These are phyloP conservation scores for Acidomyces sp. DNA, from an alignment of 495 filamentous ascomycete genomes.

Conservation along the genomic window DNA sequence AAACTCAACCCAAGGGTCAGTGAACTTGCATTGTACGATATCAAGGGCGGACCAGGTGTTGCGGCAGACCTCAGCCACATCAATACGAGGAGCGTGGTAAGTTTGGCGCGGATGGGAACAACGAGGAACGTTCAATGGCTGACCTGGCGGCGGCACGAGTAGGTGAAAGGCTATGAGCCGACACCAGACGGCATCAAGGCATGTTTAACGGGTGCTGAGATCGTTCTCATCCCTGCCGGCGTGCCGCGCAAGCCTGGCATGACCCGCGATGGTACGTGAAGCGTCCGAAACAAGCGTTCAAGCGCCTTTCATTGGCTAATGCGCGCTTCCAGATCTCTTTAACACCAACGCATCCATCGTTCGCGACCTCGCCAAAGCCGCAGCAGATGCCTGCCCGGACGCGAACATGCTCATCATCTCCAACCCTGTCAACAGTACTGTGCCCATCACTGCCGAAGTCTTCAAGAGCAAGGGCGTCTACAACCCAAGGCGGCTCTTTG, in stretches of 20 bases:
- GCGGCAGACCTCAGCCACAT: slow-evolving; percentile 95
- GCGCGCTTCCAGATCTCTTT: slow-evolving; percentile 65
- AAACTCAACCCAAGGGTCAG: slow-evolving; percentile 93
- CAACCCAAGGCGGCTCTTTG: slow-evolving; percentile 97
- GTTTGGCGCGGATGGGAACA: slow-evolving; percentile 1
- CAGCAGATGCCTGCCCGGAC: slow-evolving; percentile 73
- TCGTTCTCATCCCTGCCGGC: slow-evolving; percentile 95
- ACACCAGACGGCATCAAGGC: slow-evolving; percentile 59
- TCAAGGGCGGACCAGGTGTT: slow-evolving; percentile 89
- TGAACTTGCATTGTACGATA: slow-evolving; percentile 94
- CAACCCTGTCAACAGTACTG: slow-evolving; percentile 99
- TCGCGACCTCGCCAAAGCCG: slow-evolving; percentile 93
- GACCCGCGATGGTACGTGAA: slow-evolving; percentile 70
- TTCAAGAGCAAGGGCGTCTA: slow-evolving; percentile 89
- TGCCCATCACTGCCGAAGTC: slow-evolving; percentile 92
- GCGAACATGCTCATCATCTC: slow-evolving; percentile 95
- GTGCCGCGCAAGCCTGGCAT: slow-evolving; percentile 99
- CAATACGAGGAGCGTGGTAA: slow-evolving; percentile 83
- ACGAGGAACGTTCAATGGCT: neutral
- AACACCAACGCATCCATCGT: slow-evolving; percentile 99
- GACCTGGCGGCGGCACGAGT: neutral
- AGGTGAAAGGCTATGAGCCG: slow-evolving; percentile 76
- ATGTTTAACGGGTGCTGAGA: slow-evolving; percentile 71
- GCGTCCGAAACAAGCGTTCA: neutral
- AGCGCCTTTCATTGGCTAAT: no score